Evolutionary conservation across 2,329 filamentous ascomycete genomes (phyloP).

Genomic region (Camillea tinctor): DNA sequence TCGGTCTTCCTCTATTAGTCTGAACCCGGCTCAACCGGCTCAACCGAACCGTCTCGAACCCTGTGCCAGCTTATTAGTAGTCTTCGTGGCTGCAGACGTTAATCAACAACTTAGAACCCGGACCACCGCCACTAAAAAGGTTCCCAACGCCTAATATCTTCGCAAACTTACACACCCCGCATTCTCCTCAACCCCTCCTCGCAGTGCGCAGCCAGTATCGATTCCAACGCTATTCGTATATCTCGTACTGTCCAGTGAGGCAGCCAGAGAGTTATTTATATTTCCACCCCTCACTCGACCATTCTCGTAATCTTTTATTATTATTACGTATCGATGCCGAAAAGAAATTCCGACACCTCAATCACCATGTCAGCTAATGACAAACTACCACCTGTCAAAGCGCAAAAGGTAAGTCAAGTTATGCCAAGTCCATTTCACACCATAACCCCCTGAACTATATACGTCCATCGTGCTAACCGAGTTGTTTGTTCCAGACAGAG

Average conservation of each 20-base stretch:
- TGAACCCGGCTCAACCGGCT: too few relatives aligned
- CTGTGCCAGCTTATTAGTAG: not conserved
- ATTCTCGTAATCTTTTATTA: not conserved
- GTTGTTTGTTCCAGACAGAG: slow-evolving; percentile 56
- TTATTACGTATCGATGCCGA: slow-evolving; percentile 34
- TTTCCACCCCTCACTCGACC: too few relatives aligned
- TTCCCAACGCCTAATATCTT: not conserved
- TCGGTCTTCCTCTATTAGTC: too few relatives aligned
- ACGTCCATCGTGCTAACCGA: slow-evolving; percentile 20
- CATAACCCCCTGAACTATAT: too few relatives aligned
- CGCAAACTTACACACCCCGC: not conserved
- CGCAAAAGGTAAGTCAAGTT: slow-evolving; percentile 31
- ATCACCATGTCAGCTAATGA: slow-evolving; percentile 33
- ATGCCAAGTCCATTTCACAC: too few relatives aligned
- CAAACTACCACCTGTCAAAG: slow-evolving; percentile 33
- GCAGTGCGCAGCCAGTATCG: too few relatives aligned
- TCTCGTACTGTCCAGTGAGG: too few relatives aligned
- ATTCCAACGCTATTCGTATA: too few relatives aligned
- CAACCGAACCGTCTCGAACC: too few relatives aligned
- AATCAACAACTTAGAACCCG: not conserved
- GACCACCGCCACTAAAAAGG: not conserved
- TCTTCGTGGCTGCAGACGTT: not conserved
- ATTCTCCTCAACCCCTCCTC: not conserved
- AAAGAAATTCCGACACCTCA: slow-evolving; percentile 36
- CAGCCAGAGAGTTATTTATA: too few relatives aligned